phyloP scores from a whole-genome alignment of 2,329 filamentous ascomycete species.

The Lasiodiplodia theobromae region DNA sequence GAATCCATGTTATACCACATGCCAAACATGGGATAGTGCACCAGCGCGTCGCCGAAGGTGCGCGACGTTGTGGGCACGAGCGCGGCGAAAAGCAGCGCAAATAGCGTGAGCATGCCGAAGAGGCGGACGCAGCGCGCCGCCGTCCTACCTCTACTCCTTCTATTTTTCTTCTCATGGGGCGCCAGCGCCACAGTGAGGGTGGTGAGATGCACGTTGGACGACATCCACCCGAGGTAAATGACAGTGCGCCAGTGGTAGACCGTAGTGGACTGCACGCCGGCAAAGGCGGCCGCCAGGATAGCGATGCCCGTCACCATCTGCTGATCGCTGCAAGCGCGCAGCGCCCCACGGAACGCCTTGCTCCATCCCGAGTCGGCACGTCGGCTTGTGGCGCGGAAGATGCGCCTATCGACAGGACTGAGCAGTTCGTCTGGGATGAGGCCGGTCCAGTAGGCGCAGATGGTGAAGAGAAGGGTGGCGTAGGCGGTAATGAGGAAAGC shows the following conservation, averaged over 20 bases:
- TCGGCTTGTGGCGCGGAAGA: background rate
- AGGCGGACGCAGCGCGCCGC: slow-evolving; percentile 32
- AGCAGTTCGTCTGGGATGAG: background rate
- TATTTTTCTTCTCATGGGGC: background rate
- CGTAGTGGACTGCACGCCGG: slow-evolving; percentile 3
- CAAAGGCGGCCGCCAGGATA: slow-evolving; percentile 33
- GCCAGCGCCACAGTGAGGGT: slow-evolving; percentile 33
- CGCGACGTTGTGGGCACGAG: background rate
- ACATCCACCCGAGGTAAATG: slow-evolving; percentile 35
- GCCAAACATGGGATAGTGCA: background rate
- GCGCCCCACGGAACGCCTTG: slow-evolving; percentile 26
- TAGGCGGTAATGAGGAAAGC: slow-evolving; percentile 9
- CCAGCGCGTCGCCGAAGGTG: background rate
- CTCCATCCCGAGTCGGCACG: slow-evolving; percentile 1
- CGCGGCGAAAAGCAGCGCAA: slow-evolving; percentile 21
- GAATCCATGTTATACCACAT: background rate
- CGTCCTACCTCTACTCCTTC: background rate
- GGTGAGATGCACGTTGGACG: slow-evolving; percentile 34
- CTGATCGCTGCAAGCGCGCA: slow-evolving; percentile 34
- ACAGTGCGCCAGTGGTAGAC: slow-evolving; percentile 34
- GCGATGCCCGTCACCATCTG: slow-evolving; percentile 36
- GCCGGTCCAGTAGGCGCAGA: background rate
- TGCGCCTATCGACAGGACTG: background rate
- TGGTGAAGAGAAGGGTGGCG: background rate
- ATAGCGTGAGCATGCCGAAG: slow-evolving; percentile 26